These are phyloP conservation scores for Prillingera fragicola DNA, from an alignment of 1,284 basidiomycete genomes.

Conservation along the genomic window DNA sequence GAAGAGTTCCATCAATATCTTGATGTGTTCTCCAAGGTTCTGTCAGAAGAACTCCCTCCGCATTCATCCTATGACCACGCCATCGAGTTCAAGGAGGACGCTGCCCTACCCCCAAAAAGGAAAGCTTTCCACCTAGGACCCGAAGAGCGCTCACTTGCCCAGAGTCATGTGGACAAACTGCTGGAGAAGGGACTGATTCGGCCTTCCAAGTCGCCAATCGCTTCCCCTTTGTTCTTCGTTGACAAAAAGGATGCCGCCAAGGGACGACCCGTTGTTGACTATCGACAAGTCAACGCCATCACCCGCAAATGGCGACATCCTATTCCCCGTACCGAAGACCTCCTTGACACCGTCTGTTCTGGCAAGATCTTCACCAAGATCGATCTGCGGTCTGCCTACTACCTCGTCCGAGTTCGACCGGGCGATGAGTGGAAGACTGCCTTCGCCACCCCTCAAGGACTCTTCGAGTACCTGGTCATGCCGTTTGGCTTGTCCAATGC, in stretches of 20 bases:
- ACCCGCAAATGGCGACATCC: conserved; percentile 48
- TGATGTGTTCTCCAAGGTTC: conserved; percentile 30
- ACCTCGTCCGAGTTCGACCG: conserved; percentile 41
- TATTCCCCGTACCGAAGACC: conserved; percentile 47
- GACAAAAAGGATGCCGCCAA: conserved; percentile 49
- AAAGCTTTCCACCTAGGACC: conserved; percentile 43
- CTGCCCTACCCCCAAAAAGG: conserved; percentile 36
- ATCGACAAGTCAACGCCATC: conserved; percentile 47
- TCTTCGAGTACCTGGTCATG: conserved; percentile 46
- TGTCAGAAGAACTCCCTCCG: conserved; percentile 29
- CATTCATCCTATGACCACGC: conserved; percentile 39
- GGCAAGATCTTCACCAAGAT: conserved; percentile 46
- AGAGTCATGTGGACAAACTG: conserved; percentile 23
- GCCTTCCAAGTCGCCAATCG: conserved; percentile 26
- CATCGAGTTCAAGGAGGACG: conserved; percentile 31
- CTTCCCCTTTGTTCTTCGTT: conserved; percentile 50
- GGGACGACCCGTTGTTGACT: conserved; percentile 48
- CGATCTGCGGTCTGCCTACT: conserved; percentile 43
- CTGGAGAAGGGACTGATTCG: conserved; percentile 32
- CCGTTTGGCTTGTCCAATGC: conserved; percentile 48
- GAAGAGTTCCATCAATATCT: conserved; percentile 18
- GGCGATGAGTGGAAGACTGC: conserved; percentile 46
- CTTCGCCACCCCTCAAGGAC: conserved; percentile 39
- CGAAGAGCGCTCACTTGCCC: conserved; percentile 41
- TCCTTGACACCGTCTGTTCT: conserved; percentile 37